Evolutionary conservation across 2,329 filamentous ascomycete species (phyloP).

Genomic region (Aspergillus calidoustus): DNA sequence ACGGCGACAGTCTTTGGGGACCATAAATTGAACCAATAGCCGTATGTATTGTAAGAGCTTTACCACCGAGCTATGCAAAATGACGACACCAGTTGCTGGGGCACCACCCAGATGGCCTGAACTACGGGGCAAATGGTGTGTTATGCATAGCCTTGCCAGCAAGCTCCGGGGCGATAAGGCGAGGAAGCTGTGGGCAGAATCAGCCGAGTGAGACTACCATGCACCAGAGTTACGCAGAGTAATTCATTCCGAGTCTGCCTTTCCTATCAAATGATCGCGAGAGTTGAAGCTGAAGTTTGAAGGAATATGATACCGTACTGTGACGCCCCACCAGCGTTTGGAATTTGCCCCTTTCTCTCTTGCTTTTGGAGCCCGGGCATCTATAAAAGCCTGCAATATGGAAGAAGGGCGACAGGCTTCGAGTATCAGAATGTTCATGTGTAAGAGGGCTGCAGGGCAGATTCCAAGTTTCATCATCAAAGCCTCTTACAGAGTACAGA

Average conservation of each 20-base stretch:
- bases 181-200: neutral
- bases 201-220: neutral
- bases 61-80: slow-evolving; percentile 12
- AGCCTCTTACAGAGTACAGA: neutral
- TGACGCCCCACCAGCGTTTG: slow-evolving; percentile 10
- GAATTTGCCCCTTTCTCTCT: slow-evolving; percentile 13
- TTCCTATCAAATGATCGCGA: neutral
- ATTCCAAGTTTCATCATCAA: neutral
- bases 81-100: slow-evolving; percentile 18
- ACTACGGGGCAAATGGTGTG: neutral
- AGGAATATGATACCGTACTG: slow-evolving; percentile 14
- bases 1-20: neutral
- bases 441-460: neutral
- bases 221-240: neutral
- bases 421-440: neutral
- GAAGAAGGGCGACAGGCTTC: neutral
- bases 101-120: neutral
- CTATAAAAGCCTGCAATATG: neutral
- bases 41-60: slow-evolving; percentile 16
- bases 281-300: neutral
- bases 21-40: slow-evolving; percentile 14
- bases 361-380: neutral
- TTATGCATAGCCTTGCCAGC: slow-evolving; percentile 3
- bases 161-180: neutral
- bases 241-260: neutral